These are phyloP conservation scores for Areca catechu DNA, from an alignment of 176 grass and related monocot species.

Conservation along the genomic window DNA sequence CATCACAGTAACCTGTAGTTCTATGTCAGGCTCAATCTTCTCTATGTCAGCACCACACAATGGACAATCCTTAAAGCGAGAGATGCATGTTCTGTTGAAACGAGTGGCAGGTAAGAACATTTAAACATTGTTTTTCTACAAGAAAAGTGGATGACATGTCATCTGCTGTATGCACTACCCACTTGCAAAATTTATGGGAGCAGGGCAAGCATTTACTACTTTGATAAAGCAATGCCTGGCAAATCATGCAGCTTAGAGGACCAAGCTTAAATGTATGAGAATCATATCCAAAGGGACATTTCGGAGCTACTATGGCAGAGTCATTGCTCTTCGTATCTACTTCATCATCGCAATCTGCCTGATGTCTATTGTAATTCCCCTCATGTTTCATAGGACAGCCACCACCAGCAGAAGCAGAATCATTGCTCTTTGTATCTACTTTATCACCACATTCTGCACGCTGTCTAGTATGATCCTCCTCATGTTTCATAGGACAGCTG, in stretches of 20 bases:
- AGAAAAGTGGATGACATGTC: conserved; percentile 1
- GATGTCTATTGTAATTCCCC: conserved; percentile 12
- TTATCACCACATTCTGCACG: conserved; percentile 15
- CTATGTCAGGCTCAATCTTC: conserved; percentile 61
- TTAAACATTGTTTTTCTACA: background rate
- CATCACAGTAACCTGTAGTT: conserved; percentile 70
- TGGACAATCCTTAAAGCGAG: conserved; percentile 78
- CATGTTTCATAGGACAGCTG: conserved; percentile 50
- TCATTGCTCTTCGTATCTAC: conserved; percentile 18
- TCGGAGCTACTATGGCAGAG: conserved; percentile 46
- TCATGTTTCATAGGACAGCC: conserved; percentile 50
- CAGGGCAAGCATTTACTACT: conserved; percentile 82
- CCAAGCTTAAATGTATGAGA: conserved; percentile 88
- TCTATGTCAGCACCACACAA: conserved; percentile 89
- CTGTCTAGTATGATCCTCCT: conserved; percentile 12
- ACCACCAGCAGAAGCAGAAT: conserved; percentile 19
- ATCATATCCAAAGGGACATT: conserved; percentile 90
- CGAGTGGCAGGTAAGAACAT: conserved; percentile 14
- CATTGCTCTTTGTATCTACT: conserved; percentile 13
- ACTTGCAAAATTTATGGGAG: conserved; percentile 95
- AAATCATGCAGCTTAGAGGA: conserved; percentile 94
- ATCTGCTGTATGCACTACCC: background rate
- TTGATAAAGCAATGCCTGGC: conserved; percentile 59
- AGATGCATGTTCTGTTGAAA: conserved; percentile 65
- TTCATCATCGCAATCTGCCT: conserved; percentile 14